Evolutionary conservation across 2,329 filamentous ascomycete species (phyloP), one percentile per base, ranked within the genome.

Genomic region (Pyricularia pennisetigena): DNA sequence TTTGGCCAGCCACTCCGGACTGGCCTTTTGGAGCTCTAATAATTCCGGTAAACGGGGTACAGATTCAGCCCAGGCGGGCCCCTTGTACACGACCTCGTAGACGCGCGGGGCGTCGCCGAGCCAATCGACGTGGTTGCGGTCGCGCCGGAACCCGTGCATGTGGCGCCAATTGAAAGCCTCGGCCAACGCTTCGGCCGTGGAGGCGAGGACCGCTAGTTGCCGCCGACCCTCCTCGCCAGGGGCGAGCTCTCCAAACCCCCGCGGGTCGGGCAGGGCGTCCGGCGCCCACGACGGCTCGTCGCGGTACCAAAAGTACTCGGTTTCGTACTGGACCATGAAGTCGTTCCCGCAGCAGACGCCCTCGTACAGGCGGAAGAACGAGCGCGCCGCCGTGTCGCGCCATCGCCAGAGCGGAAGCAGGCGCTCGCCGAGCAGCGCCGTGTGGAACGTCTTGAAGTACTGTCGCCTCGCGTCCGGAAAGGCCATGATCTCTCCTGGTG

Each of bases 321-420:
- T 71, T 69, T 74, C 74, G 32, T 73, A 74, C 24, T 71, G 70
- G 8, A 74, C 71, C 26, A 74, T 68, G 6, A 68, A 54, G 10
- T 72, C 74, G 67, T 75, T 70, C 12, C 69, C 69, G 41, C 72
- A 72, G 66, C 72, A 74, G n/a, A 74, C 69, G 16, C 72, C 73
- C 68, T 76, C 74, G 65, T 75, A 75, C 3, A 75, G 69, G 20
- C 73, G 72, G 67, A 72, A 75, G 57, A 75, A 71, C 30, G 74
- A 71, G 24, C 74, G 68, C 57, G 71, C 71, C n/a, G 70, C 69
- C 63, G 73, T 75, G 67, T 75, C 74, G 59, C 74, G 74, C 62
- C 62, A 64, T 5, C 62, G 12, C 62, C 62, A 64, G 24, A 64
- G 62, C 26, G 62, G 62, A 10, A 64, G 62, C 28, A 64, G 62